A percentile compares a stretch with the other conserved stretches of the same genome.
phyloP scores from a whole-genome alignment of 352 stramenopile species.

The Achlya hypogyna region DNA sequence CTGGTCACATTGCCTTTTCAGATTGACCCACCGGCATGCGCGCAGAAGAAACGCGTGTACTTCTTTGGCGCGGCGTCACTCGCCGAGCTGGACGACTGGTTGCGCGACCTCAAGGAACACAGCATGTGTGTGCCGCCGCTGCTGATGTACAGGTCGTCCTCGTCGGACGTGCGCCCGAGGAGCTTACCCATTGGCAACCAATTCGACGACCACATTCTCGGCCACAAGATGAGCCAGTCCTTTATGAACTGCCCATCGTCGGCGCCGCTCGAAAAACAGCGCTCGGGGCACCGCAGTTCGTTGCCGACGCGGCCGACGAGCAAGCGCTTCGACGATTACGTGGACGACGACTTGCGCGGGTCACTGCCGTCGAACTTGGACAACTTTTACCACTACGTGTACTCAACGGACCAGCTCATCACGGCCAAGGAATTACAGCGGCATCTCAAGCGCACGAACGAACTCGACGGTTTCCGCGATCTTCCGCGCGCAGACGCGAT shows the following conservation, averaged over 20 bases:
- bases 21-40: constrained; percentile 40
- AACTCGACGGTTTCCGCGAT: background rate
- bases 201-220: background rate
- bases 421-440: constrained; percentile 46
- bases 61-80: constrained; percentile 64
- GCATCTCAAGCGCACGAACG: constrained; percentile 4
- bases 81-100: constrained; percentile 60
- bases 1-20: constrained; percentile 58
- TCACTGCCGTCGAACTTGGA: constrained; percentile 16
- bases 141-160: background rate
- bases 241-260: background rate
- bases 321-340: constrained; percentile 5
- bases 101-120: constrained; percentile 43
- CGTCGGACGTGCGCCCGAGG: background rate
- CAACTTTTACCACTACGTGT: constrained; percentile 55
- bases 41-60: constrained; percentile 44
- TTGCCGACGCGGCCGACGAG: background rate
- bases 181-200: background rate
- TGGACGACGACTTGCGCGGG: background rate
- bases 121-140: constrained; percentile 24
- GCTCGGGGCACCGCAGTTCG: background rate
- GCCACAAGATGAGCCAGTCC: background rate
- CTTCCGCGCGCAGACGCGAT: constrained; percentile 15
- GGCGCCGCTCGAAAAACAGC: background rate
- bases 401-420: constrained; percentile 63